Base-by-base conservation (phyloP, 306 rosid species). In the Trifolium pratense region DNA sequence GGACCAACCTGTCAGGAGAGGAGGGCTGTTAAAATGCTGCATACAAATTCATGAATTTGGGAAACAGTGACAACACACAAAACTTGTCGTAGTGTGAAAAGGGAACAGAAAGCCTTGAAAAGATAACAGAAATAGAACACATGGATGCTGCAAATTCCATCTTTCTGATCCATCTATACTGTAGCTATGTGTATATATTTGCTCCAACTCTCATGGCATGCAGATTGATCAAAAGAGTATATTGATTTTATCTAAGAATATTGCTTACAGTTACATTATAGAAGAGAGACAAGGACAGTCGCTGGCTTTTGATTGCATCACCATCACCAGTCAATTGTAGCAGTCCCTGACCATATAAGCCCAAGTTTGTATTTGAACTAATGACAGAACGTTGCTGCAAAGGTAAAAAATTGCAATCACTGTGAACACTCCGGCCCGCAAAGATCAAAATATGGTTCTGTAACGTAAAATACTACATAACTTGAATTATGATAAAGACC, bases 281-380 rank as follows among this genome's bases (percentile, higher is more conserved):
- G 89, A 94, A 94, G 74, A 94, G 98, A 78, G 98, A 94, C 88
- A 94, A 86, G 51, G 98, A 94, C 68, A 94, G 89, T 58, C 97
- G 87, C 82, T 91, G 96, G 83, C 90, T 91, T 91, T 85, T 87
- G 81, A 94, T 94, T 68, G 92, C 88, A 83, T 94, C 98, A n/a
- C 98, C 98, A 63, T 75, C 78, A 79, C 96, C 97, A 20, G 91
- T 84, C 83, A 94, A 86, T 73, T 87, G 87, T 88, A 94, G 90
- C 25, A 94, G 79, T 71, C 98, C 98, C 76, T 91, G 98, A 74
- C 98, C 98, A 83, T 94, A 94, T 80, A 94, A 84, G 72, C 94
- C 98, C 86, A 94, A 86, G 88, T 94, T 90, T 29, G 92, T 75
- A 81, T 89, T 94, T 66, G 98, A 91, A 84, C 82, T 88, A 77